phyloP scores from a whole-genome alignment of 208 protist genomes.

The Angomonas deanei region DNA sequence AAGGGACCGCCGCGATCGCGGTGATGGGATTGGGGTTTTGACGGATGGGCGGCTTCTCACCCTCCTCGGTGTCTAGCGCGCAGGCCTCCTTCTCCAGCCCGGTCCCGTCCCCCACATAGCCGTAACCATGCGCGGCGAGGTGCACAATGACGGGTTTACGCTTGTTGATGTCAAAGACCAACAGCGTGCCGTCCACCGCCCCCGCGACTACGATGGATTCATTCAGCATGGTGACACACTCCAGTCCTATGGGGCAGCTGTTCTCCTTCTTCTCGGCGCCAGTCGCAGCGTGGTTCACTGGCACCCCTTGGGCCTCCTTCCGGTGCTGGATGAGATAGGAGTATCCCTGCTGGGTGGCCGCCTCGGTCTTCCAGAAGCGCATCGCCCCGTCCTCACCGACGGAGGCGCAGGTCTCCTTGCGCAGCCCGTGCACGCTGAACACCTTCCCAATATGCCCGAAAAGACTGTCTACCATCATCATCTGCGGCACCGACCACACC shows the following conservation, averaged over 20 bases:
- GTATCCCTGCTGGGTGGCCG: slow-evolving; percentile 78
- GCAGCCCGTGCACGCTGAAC: slow-evolving; percentile 49
- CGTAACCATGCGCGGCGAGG: slow-evolving; percentile 70
- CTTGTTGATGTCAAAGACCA: slow-evolving; percentile 81
- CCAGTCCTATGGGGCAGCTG: slow-evolving; percentile 35
- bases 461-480: slow-evolving; percentile 79
- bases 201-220: slow-evolving; percentile 67
- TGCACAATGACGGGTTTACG: slow-evolving; percentile 60
- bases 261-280: slow-evolving; percentile 7
- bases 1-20: slow-evolving; percentile 74
- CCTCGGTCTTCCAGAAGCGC: slow-evolving; percentile 87
- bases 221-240: slow-evolving; percentile 79
- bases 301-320: neutral
- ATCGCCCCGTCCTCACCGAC: slow-evolving; percentile 84
- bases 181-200: slow-evolving; percentile 63
- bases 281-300: neutral
- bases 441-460: slow-evolving; percentile 80
- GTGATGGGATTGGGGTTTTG: slow-evolving; percentile 77
- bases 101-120: slow-evolving; percentile 78
- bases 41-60: neutral
- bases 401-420: slow-evolving; percentile 64
- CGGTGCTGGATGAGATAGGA: slow-evolving; percentile 21
- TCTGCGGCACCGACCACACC: slow-evolving; percentile 84
- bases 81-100: slow-evolving; percentile 70
- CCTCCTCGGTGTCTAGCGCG: slow-evolving; percentile 16